Evolutionary conservation across 768 basidiomycete species (phyloP).

Genomic region (Amanita exitialis): DNA sequence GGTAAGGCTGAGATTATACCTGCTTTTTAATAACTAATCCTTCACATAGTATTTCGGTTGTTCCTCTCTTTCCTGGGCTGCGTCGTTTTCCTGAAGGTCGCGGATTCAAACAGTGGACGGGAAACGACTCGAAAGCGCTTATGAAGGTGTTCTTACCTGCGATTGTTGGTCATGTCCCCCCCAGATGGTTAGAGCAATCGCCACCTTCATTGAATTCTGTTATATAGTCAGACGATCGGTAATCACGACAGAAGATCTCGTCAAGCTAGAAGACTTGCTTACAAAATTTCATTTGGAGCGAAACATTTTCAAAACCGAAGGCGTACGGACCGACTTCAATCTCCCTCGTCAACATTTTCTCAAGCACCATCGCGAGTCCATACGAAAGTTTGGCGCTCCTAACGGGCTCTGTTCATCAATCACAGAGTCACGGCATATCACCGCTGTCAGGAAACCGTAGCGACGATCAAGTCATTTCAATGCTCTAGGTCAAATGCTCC

Average conservation of each 20-base stretch:
- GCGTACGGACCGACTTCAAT: not conserved
- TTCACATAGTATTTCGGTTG: constrained; percentile 9
- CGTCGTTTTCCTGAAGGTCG: constrained; percentile 22
- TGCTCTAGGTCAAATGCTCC: not conserved
- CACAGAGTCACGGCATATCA: not conserved
- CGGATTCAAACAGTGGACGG: constrained; percentile 28
- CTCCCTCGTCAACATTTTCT: not conserved
- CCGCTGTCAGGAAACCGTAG: not conserved
- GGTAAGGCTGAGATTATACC: not conserved
- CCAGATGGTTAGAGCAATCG: not conserved
- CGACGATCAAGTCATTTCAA: not conserved
- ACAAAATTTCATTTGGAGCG: not conserved
- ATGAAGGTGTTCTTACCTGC: constrained; percentile 26
- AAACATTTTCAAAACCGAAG: not conserved
- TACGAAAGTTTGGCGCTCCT: not conserved
- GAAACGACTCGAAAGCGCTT: constrained; percentile 25
- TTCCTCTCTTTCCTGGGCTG: too few relatives aligned
- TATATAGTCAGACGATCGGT: not conserved
- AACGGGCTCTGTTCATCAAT: not conserved
- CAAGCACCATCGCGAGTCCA: not conserved
- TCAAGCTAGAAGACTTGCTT: not conserved
- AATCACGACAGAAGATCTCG: not conserved
- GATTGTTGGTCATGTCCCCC: constrained; percentile 17
- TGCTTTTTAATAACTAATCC: not conserved
- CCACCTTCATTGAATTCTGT: not conserved